Conservation (phyloP, 345 rosid species). For the Aethionema arabicum region DNA sequence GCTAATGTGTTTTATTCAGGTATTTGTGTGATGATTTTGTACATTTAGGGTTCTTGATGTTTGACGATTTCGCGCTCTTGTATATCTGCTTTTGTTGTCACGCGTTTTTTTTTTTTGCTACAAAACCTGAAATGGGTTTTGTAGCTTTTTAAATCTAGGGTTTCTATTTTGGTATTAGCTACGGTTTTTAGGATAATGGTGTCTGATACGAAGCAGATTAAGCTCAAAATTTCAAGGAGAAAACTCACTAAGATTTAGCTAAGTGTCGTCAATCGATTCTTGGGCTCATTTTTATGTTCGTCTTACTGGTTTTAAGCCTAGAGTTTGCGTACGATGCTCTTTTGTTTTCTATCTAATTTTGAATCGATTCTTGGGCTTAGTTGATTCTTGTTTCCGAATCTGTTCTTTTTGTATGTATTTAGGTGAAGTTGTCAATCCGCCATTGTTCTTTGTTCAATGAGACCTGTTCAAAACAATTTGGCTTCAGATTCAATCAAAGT, state of each 20-base stretch:
- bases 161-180: too few species aligned
- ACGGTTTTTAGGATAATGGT: too few species aligned
- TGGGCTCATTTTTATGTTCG: background rate
- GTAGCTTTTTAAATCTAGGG: too few species aligned
- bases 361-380: slow-evolving; percentile 4
- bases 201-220: too few species aligned
- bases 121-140: background rate
- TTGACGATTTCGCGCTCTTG: background rate
- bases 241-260: too few species aligned
- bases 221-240: too few species aligned
- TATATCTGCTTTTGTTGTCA: slow-evolving; percentile 12
- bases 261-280: too few species aligned
- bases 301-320: background rate
- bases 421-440: slow-evolving; percentile 14
- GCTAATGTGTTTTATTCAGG: background rate
- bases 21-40: background rate
- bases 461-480: slow-evolving; percentile 13
- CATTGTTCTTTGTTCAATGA: slow-evolving; percentile 8
- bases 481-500: slow-evolving; percentile 33
- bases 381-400: background rate
- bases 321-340: background rate
- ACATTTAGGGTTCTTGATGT: background rate
- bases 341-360: too few species aligned
- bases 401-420: background rate
- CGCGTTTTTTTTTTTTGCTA: slow-evolving; percentile 13